Percentiles rank a stretch among this genome's conserved stretches.
Evolutionary conservation across 306 rosid genomes (phyloP).

Genomic region (Boehmeria nivea): DNA sequence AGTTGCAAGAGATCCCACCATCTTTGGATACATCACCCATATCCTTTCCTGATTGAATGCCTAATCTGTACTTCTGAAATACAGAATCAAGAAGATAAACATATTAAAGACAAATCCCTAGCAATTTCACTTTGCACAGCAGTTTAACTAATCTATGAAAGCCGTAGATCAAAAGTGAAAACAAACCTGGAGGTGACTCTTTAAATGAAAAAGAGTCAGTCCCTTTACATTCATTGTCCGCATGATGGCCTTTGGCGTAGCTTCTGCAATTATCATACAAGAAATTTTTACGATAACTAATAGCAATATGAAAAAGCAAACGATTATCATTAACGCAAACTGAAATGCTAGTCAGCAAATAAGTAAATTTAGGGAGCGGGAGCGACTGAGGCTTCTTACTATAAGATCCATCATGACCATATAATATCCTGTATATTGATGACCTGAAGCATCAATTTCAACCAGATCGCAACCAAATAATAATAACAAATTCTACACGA

Average conservation of each 20-base stretch:
- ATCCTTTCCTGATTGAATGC: constrained; percentile 96
- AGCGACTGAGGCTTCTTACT: not conserved
- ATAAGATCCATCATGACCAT: not conserved
- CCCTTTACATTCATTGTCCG: constrained; percentile 99
- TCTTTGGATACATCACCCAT: constrained; percentile 80
- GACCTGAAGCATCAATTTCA: not conserved
- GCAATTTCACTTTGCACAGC: constrained; percentile 13
- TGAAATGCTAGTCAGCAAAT: too few species aligned
- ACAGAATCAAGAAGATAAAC: constrained; percentile 13
- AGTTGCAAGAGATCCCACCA: constrained; percentile 46
- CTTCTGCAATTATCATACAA: constrained; percentile 61
- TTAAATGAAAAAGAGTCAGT: constrained; percentile 88
- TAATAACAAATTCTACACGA: not conserved
- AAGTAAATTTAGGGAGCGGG: too few species aligned
- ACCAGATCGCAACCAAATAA: not conserved
- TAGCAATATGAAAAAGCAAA: too few species aligned
- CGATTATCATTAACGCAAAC: too few species aligned
- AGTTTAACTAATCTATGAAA: not conserved
- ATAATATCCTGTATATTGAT: constrained; percentile 4
- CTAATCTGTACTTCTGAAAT: constrained; percentile 92
- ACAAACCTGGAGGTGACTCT: constrained; percentile 97
- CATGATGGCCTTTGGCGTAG: constrained; percentile 97
- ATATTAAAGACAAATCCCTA: constrained; percentile 5
- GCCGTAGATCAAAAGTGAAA: not conserved
- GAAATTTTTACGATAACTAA: not conserved